Conservation (phyloP, 1,284 basidiomycete genomes). For the Polyporus tsugae region DNA sequence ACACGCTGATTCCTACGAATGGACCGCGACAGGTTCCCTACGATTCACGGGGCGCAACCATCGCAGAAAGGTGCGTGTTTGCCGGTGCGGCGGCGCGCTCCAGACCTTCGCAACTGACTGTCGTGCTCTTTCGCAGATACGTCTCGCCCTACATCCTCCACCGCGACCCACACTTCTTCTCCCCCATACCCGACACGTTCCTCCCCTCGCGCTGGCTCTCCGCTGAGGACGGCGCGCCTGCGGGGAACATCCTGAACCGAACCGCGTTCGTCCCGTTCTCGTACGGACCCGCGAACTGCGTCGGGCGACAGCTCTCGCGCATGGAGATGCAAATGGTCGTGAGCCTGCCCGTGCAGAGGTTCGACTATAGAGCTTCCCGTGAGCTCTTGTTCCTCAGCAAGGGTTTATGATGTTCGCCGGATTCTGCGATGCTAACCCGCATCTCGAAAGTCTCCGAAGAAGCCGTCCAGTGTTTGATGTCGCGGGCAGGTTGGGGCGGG, state of each 20-base stretch:
- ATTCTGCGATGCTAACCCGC: too few relatives aligned
- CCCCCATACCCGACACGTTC: constrained; percentile 34
- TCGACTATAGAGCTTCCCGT: constrained; percentile 21
- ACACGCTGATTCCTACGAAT: neutral
- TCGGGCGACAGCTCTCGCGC: constrained; percentile 41
- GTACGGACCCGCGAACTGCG: constrained; percentile 40
- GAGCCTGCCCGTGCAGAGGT: constrained; percentile 34
- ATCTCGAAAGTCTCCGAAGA: too few relatives aligned
- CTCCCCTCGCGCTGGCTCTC: constrained; percentile 40
- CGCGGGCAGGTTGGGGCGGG: too few relatives aligned
- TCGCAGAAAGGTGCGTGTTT: neutral
- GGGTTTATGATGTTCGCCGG: too few relatives aligned
- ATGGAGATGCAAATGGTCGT: constrained; percentile 29
- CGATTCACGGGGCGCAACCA: neutral
- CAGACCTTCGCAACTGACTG: neutral
- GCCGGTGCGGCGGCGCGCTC: too few relatives aligned
- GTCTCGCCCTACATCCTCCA: constrained; percentile 28
- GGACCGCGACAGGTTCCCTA: neutral
- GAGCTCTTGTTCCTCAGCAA: too few relatives aligned
- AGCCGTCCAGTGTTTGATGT: too few relatives aligned
- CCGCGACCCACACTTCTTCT: constrained; percentile 41
- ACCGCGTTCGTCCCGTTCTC: constrained; percentile 40
- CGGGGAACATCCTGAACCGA: constrained; percentile 24
- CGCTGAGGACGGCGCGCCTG: neutral
- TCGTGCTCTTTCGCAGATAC: neutral